phyloP scores from a whole-genome alignment of 805 yeast genomes.

The Ogataea polymorpha region DNA sequence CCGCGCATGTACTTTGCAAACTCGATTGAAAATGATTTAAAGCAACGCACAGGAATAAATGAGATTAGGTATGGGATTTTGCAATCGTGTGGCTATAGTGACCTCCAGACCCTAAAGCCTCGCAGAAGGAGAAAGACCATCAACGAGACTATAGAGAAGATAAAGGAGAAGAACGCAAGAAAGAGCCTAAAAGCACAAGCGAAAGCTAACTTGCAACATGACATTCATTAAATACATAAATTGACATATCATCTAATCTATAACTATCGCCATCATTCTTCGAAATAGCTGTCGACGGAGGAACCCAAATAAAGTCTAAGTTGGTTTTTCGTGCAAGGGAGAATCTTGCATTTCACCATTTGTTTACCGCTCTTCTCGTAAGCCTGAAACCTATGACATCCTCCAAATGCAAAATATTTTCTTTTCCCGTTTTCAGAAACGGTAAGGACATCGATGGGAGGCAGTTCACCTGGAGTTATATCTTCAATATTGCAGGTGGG shows the following conservation, averaged over 20 bases:
- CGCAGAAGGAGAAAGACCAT: slow-evolving; percentile 8
- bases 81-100: slow-evolving; percentile 46
- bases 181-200: background rate
- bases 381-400: slow-evolving; percentile 87
- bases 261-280: slow-evolving; percentile 8
- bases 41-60: slow-evolving; percentile 47
- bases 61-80: slow-evolving; percentile 50
- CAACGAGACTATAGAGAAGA: slow-evolving; percentile 14
- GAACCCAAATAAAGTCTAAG: slow-evolving; percentile 68
- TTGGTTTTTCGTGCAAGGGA: slow-evolving; percentile 74
- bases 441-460: slow-evolving; percentile 76
- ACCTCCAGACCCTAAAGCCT: slow-evolving; percentile 13
- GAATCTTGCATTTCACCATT: slow-evolving; percentile 63
- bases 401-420: slow-evolving; percentile 82
- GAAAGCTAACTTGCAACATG: background rate
- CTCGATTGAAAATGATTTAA: slow-evolving; percentile 33
- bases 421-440: slow-evolving; percentile 61
- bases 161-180: slow-evolving; percentile 12
- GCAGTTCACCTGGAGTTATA: slow-evolving; percentile 60
- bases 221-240: background rate
- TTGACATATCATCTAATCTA: background rate
- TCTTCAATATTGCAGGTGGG: slow-evolving; percentile 51
- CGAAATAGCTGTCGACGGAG: slow-evolving; percentile 53
- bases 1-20: slow-evolving; percentile 50
- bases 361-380: slow-evolving; percentile 55